Percentiles rank a stretch among this genome's conserved stretches.
Conservation (phyloP, 257 asterid species). For the Fraxinus anomala region DNA sequence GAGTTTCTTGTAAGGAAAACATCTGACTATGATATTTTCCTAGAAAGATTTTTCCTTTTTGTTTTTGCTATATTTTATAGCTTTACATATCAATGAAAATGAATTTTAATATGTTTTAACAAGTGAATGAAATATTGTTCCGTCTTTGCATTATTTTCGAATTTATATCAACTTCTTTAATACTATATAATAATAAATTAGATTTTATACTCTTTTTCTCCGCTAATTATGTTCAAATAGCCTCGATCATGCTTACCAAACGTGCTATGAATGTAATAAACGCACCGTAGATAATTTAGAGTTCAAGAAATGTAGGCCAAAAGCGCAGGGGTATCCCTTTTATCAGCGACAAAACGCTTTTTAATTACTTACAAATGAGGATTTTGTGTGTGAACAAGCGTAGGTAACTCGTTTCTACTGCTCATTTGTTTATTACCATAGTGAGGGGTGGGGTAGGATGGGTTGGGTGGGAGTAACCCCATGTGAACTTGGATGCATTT, state of each 20-base stretch:
- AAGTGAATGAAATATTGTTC: neutral
- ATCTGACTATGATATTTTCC: constrained; percentile 18
- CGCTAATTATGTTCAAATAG: too few relatives aligned
- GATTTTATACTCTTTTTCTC: neutral
- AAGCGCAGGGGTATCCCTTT: constrained; percentile 50
- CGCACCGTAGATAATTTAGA: too few relatives aligned
- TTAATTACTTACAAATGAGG: constrained; percentile 24
- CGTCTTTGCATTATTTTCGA: neutral
- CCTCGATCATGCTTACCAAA: too few relatives aligned
- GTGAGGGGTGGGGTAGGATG: constrained; percentile 16
- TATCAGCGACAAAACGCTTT: constrained; percentile 54
- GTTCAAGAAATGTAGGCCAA: neutral
- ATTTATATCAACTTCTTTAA: too few relatives aligned
- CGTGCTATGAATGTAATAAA: neutral
- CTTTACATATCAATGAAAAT: neutral
- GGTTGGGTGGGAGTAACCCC: constrained; percentile 46
- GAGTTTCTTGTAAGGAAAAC: constrained; percentile 40
- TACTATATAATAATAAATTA: too few relatives aligned
- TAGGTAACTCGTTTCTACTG: constrained; percentile 37
- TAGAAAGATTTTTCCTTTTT: neutral
- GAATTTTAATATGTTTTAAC: too few relatives aligned
- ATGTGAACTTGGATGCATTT: constrained; percentile 83
- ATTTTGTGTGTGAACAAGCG: constrained; percentile 46
- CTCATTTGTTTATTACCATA: constrained; percentile 17
- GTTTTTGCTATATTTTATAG: neutral